Evolutionary conservation across 208 protist genomes (phyloP).

Genomic region (Acanthamoeba rhysodes): DNA sequence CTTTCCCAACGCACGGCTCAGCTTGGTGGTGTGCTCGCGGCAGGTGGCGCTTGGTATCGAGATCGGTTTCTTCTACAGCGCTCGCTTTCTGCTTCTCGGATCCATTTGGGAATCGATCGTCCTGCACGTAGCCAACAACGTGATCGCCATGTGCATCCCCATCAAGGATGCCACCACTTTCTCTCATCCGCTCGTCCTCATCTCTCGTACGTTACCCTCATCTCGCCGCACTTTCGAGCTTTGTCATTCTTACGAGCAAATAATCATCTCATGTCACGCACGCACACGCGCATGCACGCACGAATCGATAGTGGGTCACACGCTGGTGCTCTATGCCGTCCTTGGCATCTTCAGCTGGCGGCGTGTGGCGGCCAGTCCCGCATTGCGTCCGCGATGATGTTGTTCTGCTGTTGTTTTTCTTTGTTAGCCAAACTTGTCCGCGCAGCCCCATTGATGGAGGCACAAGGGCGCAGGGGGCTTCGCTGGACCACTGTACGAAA

Average conservation of each 20-base stretch:
- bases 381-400: too few relatives aligned
- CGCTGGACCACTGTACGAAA: constrained; percentile 92
- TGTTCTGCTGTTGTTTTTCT: too few relatives aligned
- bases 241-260: not conserved
- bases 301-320: not conserved
- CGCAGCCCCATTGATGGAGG: too few relatives aligned
- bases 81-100: not conserved
- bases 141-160: constrained; percentile 57
- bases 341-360: constrained; percentile 8
- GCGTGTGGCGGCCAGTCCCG: not conserved
- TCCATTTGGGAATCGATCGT: constrained; percentile 66
- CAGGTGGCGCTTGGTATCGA: constrained; percentile 67
- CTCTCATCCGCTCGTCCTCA: constrained; percentile 19
- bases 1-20: too few relatives aligned
- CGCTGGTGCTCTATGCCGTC: not conserved
- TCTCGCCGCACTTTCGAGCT: not conserved
- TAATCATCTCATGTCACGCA: not conserved
- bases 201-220: constrained; percentile 3
- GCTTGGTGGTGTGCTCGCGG: not conserved
- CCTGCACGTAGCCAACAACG: constrained; percentile 72
- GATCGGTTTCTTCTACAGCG: constrained; percentile 71
- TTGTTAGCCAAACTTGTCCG: too few relatives aligned
- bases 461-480: too few relatives aligned
- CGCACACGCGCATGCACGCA: too few relatives aligned
- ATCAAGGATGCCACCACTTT: constrained; percentile 29